A percentile compares a stretch with the other conserved stretches of the same genome.
phyloP scores from a whole-genome alignment of 306 rosid species.

The Pueraria montana region DNA sequence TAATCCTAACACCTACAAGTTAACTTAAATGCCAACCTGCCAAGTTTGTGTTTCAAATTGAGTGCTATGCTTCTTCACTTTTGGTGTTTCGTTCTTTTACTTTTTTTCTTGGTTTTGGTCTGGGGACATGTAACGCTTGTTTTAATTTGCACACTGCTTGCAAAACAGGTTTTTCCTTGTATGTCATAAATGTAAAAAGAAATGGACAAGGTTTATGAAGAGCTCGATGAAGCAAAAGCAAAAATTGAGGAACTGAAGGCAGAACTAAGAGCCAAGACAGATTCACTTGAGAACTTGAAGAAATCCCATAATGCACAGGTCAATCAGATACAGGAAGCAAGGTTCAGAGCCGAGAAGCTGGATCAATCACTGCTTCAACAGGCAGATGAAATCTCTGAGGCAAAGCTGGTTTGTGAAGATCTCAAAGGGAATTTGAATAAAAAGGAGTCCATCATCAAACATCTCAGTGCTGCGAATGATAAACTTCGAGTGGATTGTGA shows the following conservation, averaged over 20 bases:
- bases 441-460: slow-evolving; percentile 65
- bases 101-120: not conserved
- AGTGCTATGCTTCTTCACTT: not conserved
- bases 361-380: slow-evolving; percentile 63
- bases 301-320: slow-evolving; percentile 63
- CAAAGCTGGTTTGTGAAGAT: slow-evolving; percentile 56
- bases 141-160: slow-evolving; percentile 18
- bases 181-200: slow-evolving; percentile 43
- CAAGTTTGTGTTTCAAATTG: slow-evolving; percentile 11
- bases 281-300: slow-evolving; percentile 65
- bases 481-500: slow-evolving; percentile 60
- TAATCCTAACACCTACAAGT: not conserved
- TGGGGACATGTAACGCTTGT: not conserved
- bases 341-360: slow-evolving; percentile 67
- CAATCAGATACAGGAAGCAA: slow-evolving; percentile 58
- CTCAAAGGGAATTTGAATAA: slow-evolving; percentile 53
- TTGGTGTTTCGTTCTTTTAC: not conserved
- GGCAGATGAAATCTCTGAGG: slow-evolving; percentile 48
- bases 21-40: slow-evolving; percentile 30
- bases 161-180: slow-evolving; percentile 24
- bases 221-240: slow-evolving; percentile 74
- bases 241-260: slow-evolving; percentile 71
- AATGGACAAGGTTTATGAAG: slow-evolving; percentile 72
- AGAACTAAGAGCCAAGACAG: slow-evolving; percentile 65
- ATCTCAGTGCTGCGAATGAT: slow-evolving; percentile 68